These are phyloP conservation scores for Viola odorata DNA, from an alignment of 345 rosid genomes.

Conservation along the genomic window DNA sequence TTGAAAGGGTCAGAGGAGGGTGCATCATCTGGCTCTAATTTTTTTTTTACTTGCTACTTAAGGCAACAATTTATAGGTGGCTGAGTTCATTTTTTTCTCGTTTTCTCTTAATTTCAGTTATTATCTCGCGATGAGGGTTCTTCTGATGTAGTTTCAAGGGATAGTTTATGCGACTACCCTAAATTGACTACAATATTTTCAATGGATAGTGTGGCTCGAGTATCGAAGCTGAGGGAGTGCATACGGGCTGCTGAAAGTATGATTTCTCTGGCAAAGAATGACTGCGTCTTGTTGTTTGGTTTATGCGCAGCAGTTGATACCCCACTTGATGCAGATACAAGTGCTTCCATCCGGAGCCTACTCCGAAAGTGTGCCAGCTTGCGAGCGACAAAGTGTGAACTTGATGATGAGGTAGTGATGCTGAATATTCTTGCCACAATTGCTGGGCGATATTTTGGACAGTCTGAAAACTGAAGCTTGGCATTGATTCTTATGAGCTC, in stretches of 20 bases:
- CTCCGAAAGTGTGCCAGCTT: constrained; percentile 74
- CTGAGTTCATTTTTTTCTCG: constrained; percentile 4
- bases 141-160: constrained; percentile 9
- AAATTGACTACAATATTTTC: constrained; percentile 42
- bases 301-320: constrained; percentile 70
- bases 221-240: constrained; percentile 55
- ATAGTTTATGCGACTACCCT: constrained; percentile 28
- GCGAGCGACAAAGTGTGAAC: constrained; percentile 52
- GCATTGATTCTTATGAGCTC: no score
- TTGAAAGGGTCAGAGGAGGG: no score
- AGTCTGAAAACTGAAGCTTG: constrained; percentile 39
- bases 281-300: constrained; percentile 68
- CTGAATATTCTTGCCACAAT: constrained; percentile 72
- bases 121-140: constrained; percentile 28
- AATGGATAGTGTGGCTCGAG: constrained; percentile 68
- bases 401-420: constrained; percentile 67
- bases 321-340: constrained; percentile 62
- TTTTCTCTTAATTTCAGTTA: constrained; percentile 30
- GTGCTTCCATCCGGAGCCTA: constrained; percentile 59
- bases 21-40: neutral
- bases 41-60: neutral
- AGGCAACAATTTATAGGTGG: no score
- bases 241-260: constrained; percentile 42
- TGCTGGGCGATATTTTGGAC: constrained; percentile 73
- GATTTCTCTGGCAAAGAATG: constrained; percentile 34